These are phyloP conservation scores for Ramichloridium luteum DNA, from an alignment of 2,329 filamentous ascomycete species.

Conservation along the genomic window DNA sequence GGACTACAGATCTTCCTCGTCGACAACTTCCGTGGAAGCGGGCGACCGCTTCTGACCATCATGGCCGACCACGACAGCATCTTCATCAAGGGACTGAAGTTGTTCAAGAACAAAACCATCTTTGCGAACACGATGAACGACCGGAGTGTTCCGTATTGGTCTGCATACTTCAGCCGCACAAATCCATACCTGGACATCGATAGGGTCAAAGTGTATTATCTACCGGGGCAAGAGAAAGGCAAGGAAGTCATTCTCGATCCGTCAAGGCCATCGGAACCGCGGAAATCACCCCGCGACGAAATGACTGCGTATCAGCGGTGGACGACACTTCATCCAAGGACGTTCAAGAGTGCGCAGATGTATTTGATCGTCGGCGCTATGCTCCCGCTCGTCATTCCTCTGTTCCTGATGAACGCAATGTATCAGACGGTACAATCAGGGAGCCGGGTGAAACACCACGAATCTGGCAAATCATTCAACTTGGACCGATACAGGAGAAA, in stretches of 20 bases:
- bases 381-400: slow-evolving; percentile 57
- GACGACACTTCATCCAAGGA: slow-evolving; percentile 17
- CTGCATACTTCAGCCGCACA: slow-evolving; percentile 60
- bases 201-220: slow-evolving; percentile 57
- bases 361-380: slow-evolving; percentile 54
- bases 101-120: slow-evolving; percentile 63
- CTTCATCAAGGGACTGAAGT: slow-evolving; percentile 66
- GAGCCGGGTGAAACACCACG: slow-evolving; percentile 63
- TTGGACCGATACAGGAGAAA: slow-evolving; percentile 63
- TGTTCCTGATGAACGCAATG: slow-evolving; percentile 63
- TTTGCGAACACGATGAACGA: slow-evolving; percentile 88
- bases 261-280: slow-evolving; percentile 44
- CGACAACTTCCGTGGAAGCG: slow-evolving; percentile 73
- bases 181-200: slow-evolving; percentile 65
- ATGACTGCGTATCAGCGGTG: slow-evolving; percentile 13
- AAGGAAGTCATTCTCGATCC: slow-evolving; percentile 65
- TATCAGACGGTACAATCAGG: slow-evolving; percentile 66
- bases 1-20: slow-evolving; percentile 80
- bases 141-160: slow-evolving; percentile 69
- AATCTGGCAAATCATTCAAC: slow-evolving; percentile 49
- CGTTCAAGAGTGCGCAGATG: slow-evolving; percentile 48
- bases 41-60: slow-evolving; percentile 65
- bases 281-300: slow-evolving; percentile 10
- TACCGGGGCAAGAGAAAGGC: slow-evolving; percentile 44
- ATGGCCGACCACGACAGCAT: slow-evolving; percentile 74